These are phyloP conservation scores for Phoenix roebelenii DNA, from an alignment of 176 grass and related monocot species.

Conservation along the genomic window DNA sequence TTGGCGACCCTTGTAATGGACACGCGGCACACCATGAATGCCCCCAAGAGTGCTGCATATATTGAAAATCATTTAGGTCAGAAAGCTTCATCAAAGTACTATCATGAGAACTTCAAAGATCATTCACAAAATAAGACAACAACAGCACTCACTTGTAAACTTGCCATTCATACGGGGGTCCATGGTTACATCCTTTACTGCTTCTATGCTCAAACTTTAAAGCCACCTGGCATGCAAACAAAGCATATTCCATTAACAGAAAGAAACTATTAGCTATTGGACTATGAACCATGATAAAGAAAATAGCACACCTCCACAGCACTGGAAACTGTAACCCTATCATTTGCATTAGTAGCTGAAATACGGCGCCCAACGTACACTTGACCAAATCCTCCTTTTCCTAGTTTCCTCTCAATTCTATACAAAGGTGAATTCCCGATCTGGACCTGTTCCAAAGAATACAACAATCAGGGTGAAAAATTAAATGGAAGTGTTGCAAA, in stretches of 20 bases:
- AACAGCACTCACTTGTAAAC: slow-evolving; percentile 76
- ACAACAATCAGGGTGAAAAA: background rate
- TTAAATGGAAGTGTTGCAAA: too few species aligned
- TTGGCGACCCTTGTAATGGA: slow-evolving; percentile 97
- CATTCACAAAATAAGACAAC: slow-evolving; percentile 1
- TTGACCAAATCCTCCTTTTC: slow-evolving; percentile 99
- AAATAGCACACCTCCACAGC: slow-evolving; percentile 55
- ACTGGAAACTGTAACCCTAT: slow-evolving; percentile 29
- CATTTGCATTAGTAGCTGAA: slow-evolving; percentile 24
- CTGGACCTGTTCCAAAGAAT: slow-evolving; percentile 48
- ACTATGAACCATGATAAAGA: too few species aligned
- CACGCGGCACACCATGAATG: slow-evolving; percentile 81
- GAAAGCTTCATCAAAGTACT: background rate
- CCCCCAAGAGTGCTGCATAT: slow-evolving; percentile 47
- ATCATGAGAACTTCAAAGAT: background rate
- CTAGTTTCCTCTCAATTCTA: slow-evolving; percentile 76
- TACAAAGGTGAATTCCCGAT: slow-evolving; percentile 80
- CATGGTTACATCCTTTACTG: slow-evolving; percentile 91
- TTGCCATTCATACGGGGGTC: slow-evolving; percentile 87
- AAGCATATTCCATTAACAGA: background rate
- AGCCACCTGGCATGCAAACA: slow-evolving; percentile 52
- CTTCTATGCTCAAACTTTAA: slow-evolving; percentile 93
- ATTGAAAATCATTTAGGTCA: slow-evolving; percentile 12
- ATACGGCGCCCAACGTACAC: slow-evolving; percentile 85
- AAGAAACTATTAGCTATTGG: too few species aligned